phyloP scores from a whole-genome alignment of 2,329 filamentous ascomycete genomes.

The Fusarium sp. region DNA sequence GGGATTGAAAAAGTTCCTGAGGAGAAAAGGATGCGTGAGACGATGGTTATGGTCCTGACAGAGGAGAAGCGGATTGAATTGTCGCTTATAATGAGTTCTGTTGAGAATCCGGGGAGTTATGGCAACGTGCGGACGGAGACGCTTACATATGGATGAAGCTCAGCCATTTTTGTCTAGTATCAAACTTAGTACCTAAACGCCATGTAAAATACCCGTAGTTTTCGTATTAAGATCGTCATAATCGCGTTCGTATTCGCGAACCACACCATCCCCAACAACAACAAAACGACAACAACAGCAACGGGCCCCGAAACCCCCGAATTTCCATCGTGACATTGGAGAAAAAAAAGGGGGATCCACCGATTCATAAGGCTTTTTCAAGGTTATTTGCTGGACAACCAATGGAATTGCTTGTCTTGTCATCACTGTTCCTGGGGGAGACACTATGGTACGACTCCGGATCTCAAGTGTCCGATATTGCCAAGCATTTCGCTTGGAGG shows the following conservation, averaged over 20 bases:
- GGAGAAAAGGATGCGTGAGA: constrained; percentile 39
- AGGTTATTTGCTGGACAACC: background rate
- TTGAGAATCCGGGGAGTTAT: constrained; percentile 29
- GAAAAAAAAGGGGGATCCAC: constrained; percentile 8
- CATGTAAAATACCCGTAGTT: background rate
- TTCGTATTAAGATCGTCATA: constrained; percentile 16
- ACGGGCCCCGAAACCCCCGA: constrained; percentile 27
- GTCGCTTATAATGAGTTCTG: constrained; percentile 42
- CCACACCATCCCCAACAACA: background rate
- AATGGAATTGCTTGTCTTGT: constrained; percentile 15
- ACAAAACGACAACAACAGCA: background rate
- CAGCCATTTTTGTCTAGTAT: background rate
- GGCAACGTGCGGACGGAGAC: constrained; percentile 32
- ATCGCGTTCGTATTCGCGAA: constrained; percentile 37
- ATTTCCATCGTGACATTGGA: background rate
- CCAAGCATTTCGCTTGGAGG: constrained; percentile 22
- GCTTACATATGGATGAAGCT: constrained; percentile 26
- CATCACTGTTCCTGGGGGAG: background rate
- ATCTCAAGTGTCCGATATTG: constrained; percentile 38
- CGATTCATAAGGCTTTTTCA: background rate
- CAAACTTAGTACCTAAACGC: background rate
- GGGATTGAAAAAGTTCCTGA: constrained; percentile 42
- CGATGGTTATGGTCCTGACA: constrained; percentile 42
- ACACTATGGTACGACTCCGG: constrained; percentile 38
- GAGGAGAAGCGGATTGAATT: constrained; percentile 41